Conservation (phyloP, 768 basidiomycete species). For the Suillus occidentalis region DNA sequence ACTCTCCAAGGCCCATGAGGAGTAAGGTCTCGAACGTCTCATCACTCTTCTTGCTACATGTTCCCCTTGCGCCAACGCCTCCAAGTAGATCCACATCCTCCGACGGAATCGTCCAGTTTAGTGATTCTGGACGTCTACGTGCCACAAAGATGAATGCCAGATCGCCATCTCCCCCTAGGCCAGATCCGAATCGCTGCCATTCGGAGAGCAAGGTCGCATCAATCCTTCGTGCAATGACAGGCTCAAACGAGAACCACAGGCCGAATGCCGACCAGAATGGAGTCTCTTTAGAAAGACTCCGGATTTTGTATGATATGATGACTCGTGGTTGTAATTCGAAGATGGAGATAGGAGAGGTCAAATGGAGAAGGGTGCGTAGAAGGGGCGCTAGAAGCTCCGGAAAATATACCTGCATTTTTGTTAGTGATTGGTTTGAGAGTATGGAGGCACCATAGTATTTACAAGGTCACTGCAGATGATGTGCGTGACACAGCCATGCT, state of each 20-base stretch:
- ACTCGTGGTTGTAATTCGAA: constrained; percentile 33
- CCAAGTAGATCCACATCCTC: constrained; percentile 55
- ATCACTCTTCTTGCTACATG: constrained; percentile 48
- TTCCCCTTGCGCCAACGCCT: constrained; percentile 55
- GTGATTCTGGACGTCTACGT: constrained; percentile 54
- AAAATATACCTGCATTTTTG: constrained; percentile 71
- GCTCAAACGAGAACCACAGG: constrained; percentile 68
- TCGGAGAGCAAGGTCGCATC: background rate
- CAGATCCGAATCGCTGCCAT: constrained; percentile 47
- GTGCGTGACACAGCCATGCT: constrained; percentile 46
- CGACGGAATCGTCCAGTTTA: constrained; percentile 52
- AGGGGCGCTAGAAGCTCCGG: constrained; percentile 78
- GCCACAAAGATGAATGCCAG: constrained; percentile 64
- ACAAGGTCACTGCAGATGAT: constrained; percentile 86
- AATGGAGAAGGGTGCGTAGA: constrained; percentile 68
- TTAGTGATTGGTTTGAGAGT: constrained; percentile 1
- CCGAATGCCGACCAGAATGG: constrained; percentile 83
- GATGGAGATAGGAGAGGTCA: constrained; percentile 50
- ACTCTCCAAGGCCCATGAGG: constrained; percentile 35
- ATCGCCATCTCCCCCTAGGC: constrained; percentile 29
- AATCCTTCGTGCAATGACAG: constrained; percentile 42
- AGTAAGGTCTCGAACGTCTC: constrained; percentile 74
- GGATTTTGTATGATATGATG: constrained; percentile 74
- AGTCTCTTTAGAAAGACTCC: constrained; percentile 69
- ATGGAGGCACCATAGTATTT: constrained; percentile 29